Percentiles rank a stretch among this genome's conserved stretches.
phyloP scores from a whole-genome alignment of 2,329 filamentous ascomycete species.

The Metarhizium sp. region DNA sequence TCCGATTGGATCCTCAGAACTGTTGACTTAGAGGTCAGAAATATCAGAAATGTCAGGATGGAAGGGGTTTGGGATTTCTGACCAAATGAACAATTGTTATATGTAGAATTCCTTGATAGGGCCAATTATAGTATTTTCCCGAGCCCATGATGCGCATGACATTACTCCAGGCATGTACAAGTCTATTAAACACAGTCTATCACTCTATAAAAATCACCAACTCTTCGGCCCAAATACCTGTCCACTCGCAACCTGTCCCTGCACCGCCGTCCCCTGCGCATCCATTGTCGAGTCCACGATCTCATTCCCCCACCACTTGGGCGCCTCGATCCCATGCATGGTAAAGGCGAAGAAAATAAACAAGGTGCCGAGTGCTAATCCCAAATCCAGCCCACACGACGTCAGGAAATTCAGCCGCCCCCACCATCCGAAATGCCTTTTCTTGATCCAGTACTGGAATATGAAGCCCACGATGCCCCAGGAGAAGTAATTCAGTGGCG shows the following conservation, averaged over 20 bases:
- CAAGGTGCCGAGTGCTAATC: conserved; percentile 56
- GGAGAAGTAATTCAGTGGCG: conserved; percentile 64
- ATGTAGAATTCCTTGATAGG: too few species aligned
- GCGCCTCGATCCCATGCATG: conserved; percentile 50
- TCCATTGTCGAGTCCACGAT: conserved; percentile 54
- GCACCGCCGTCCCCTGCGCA: conserved; percentile 47
- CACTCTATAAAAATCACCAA: conserved; percentile 31
- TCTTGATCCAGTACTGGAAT: conserved; percentile 61
- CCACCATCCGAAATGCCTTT: conserved; percentile 60
- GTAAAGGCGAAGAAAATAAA: conserved; percentile 63
- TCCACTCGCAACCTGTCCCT: conserved; percentile 40
- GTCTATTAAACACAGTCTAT: background rate
- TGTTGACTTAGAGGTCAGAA: too few species aligned
- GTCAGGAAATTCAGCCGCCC: conserved; percentile 64
- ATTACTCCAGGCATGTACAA: background rate
- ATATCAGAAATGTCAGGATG: too few species aligned
- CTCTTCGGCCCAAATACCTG: conserved; percentile 50
- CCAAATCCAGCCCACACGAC: conserved; percentile 59
- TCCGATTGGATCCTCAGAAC: too few species aligned
- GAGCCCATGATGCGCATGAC: too few species aligned
- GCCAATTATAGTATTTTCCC: too few species aligned
- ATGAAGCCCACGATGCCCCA: conserved; percentile 63
- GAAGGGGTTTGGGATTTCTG: too few species aligned
- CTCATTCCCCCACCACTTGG: conserved; percentile 61
- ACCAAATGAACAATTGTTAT: too few species aligned